phyloP scores from a whole-genome alignment of 2,329 filamentous ascomycete genomes.

The Verticillium albo-atrum region DNA sequence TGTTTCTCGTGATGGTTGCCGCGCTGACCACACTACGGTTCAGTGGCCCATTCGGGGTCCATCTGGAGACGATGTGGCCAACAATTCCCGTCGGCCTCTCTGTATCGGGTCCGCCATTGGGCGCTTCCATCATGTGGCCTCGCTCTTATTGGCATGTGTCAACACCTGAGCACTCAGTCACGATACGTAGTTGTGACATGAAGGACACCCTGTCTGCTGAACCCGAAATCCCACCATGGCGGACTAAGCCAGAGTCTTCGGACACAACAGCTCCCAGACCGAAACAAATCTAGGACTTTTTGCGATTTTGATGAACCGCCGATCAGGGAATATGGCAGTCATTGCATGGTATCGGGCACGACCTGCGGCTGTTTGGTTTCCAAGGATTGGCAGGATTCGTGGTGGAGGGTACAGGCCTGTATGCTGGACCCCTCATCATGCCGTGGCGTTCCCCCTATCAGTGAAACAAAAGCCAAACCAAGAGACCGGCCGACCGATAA shows the following conservation, averaged over 20 bases:
- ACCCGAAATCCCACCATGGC: no score
- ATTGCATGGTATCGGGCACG: not conserved
- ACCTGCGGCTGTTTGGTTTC: not conserved
- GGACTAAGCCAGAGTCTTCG: no score
- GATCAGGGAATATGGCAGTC: no score
- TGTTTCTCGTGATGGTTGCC: slow-evolving; percentile 12
- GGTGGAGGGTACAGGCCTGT: slow-evolving; percentile 7
- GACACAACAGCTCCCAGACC: no score
- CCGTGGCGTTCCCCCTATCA: slow-evolving; percentile 5
- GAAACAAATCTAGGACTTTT: no score
- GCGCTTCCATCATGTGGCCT: not conserved
- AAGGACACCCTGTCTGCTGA: no score
- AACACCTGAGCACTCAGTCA: slow-evolving; percentile 3
- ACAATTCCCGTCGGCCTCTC: not conserved
- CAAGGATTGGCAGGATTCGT: not conserved
- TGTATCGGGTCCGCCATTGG: not conserved
- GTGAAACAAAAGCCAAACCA: slow-evolving; percentile 12
- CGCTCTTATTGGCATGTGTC: not conserved
- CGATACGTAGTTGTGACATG: not conserved
- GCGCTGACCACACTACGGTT: slow-evolving; percentile 4
- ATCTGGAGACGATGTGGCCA: not conserved
- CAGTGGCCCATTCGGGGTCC: not conserved
- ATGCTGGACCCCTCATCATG: slow-evolving; percentile 4
- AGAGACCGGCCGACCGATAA: not conserved
- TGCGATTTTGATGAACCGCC: no score